phyloP scores from a whole-genome alignment of 352 stramenopile genomes.

The Globisporangium acanthophoron region DNA sequence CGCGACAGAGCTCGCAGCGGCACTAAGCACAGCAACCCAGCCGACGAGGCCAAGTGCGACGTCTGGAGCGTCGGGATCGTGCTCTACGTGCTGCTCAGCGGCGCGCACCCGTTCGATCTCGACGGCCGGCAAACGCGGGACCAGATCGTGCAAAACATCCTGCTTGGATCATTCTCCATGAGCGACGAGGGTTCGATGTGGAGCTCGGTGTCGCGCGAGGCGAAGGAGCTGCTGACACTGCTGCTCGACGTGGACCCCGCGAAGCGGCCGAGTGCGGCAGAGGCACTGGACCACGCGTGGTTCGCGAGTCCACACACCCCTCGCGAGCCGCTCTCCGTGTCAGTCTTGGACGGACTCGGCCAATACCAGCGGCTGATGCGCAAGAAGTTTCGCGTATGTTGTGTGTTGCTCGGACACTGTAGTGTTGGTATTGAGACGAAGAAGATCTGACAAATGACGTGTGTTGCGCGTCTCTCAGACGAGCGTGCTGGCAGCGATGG shows the following conservation, averaged over 20 bases:
- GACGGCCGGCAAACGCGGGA: conserved; percentile 61
- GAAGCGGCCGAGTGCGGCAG: conserved; percentile 22
- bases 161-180: conserved; percentile 37
- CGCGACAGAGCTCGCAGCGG: not conserved
- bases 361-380: conserved; percentile 58
- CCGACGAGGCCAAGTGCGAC: conserved; percentile 41
- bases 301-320: conserved; percentile 41
- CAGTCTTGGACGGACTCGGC: conserved; percentile 37
- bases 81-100: conserved; percentile 84
- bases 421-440: not conserved
- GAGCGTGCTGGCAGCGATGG: conserved; percentile 57
- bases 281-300: conserved; percentile 44
- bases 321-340: conserved; percentile 40
- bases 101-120: conserved; percentile 68
- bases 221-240: conserved; percentile 35
- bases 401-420: not conserved
- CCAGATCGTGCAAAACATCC: conserved; percentile 66
- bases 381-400: conserved; percentile 55
- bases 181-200: conserved; percentile 24
- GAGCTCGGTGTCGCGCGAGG: conserved; percentile 43
- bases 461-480: conserved; percentile 18
- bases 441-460: not conserved
- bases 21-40: not conserved
- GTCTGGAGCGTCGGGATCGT: conserved; percentile 89
- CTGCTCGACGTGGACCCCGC: conserved; percentile 28